Conservation (phyloP, 2,329 filamentous ascomycete species). For the Alternaria alternata region DNA sequence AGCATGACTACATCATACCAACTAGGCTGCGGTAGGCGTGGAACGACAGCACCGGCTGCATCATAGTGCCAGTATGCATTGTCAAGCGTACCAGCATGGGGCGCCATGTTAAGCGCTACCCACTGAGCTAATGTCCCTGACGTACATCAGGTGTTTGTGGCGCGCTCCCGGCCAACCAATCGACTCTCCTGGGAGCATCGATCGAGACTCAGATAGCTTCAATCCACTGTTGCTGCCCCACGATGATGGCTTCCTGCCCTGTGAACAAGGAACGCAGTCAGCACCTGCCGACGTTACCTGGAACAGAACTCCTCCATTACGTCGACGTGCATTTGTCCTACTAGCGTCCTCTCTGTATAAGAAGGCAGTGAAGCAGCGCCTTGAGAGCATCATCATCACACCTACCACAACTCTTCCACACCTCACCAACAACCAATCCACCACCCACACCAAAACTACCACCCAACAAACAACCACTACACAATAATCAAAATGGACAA, state of each 20-base stretch:
- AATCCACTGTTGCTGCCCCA: constrained; percentile 9
- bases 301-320: constrained; percentile 29
- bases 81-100: constrained; percentile 22
- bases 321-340: constrained; percentile 28
- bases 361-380: constrained; percentile 18
- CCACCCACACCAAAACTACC: constrained; percentile 4
- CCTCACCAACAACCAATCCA: constrained; percentile 3
- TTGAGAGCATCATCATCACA: constrained; percentile 20
- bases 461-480: constrained; percentile 6
- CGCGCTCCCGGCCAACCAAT: constrained; percentile 9
- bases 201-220: constrained; percentile 13
- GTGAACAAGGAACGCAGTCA: constrained; percentile 2
- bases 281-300: neutral
- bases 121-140: constrained; percentile 19
- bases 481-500: constrained; percentile 61
- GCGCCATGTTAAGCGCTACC: constrained; percentile 22
- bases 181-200: constrained; percentile 7
- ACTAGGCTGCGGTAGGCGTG: constrained; percentile 12
- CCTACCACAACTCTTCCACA: constrained; percentile 15
- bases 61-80: constrained; percentile 19
- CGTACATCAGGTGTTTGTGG: constrained; percentile 19
- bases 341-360: constrained; percentile 27
- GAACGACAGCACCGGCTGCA: constrained; percentile 12
- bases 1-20: constrained; percentile 16
- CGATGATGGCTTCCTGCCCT: constrained; percentile 4